Conservation (phyloP, 2,329 filamentous ascomycete genomes). For the Hawksworthiomyces lignivorus region DNA sequence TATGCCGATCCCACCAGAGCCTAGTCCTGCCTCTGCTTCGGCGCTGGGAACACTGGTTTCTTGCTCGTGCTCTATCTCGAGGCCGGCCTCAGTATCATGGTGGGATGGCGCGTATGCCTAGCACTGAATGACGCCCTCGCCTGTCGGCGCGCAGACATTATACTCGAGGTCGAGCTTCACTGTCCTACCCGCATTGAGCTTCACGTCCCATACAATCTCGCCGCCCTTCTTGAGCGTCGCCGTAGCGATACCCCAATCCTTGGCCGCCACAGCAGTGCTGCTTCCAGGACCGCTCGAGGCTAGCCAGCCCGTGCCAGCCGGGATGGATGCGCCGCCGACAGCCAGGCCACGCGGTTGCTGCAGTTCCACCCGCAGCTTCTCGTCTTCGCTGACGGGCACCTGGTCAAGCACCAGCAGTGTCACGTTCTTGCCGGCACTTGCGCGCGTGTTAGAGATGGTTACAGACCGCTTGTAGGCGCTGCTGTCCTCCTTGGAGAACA, state of each 20-base stretch:
- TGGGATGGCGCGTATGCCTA: constrained; percentile 7
- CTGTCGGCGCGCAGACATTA: constrained; percentile 47
- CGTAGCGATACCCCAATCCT: constrained; percentile 46
- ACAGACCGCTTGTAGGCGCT: constrained; percentile 41
- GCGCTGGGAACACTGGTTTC: too few relatives aligned
- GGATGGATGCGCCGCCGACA: constrained; percentile 29
- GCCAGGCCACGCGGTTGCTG: constrained; percentile 39
- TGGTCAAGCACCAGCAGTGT: constrained; percentile 50
- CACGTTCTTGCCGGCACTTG: constrained; percentile 27
- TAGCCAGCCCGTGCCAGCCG: constrained; percentile 4
- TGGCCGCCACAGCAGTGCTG: constrained; percentile 21
- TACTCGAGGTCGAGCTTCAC: constrained; percentile 55
- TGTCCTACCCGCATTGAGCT: constrained; percentile 47
- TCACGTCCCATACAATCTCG: constrained; percentile 51
- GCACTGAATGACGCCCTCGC: constrained; percentile 31
- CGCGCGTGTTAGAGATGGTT: constrained; percentile 42
- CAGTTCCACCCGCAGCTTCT: constrained; percentile 45
- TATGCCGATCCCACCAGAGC: not conserved
- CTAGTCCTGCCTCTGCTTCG: not conserved
- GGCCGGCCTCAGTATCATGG: too few relatives aligned
- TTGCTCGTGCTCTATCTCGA: not conserved
- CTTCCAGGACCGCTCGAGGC: constrained; percentile 20
- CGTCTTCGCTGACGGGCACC: constrained; percentile 54
- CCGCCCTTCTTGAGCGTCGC: constrained; percentile 49
- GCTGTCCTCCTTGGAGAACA: constrained; percentile 47